Conservation (phyloP, 2,329 filamentous ascomycete genomes). For the Alternaria sp. region DNA sequence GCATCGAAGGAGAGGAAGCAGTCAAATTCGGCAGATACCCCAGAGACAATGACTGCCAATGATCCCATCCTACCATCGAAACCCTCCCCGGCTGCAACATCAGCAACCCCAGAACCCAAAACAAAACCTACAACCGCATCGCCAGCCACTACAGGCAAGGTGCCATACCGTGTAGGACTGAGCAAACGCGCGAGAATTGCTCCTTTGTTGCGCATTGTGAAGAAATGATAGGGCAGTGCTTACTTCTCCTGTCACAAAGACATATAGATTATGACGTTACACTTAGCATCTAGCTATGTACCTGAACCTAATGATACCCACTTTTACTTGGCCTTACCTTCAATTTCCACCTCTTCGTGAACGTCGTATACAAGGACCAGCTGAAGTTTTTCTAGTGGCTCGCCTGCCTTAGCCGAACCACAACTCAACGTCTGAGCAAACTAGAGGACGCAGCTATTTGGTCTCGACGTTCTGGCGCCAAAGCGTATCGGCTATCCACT, state of each 20-base stretch:
- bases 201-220: slow-evolving; percentile 57
- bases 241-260: not conserved
- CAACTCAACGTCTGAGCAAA: not conserved
- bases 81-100: not conserved
- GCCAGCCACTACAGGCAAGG: slow-evolving; percentile 49
- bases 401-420: not conserved
- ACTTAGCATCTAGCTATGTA: not conserved
- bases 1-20: not conserved
- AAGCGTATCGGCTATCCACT: not conserved
- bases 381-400: not conserved
- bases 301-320: slow-evolving; percentile 23
- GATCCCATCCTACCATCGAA: not conserved
- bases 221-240: slow-evolving; percentile 46
- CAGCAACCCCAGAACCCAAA: slow-evolving; percentile 29
- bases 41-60: not conserved
- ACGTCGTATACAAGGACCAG: not conserved
- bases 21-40: not conserved
- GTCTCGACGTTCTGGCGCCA: not conserved
- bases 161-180: slow-evolving; percentile 58
- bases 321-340: slow-evolving; percentile 7
- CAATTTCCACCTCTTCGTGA: slow-evolving; percentile 7
- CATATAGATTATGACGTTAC: not conserved
- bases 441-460: not conserved
- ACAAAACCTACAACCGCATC: slow-evolving; percentile 30
- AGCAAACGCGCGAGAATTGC: slow-evolving; percentile 60